These are phyloP conservation scores for Puccinia triticina DNA, from an alignment of 1,284 basidiomycete genomes.

Conservation along the genomic window DNA sequence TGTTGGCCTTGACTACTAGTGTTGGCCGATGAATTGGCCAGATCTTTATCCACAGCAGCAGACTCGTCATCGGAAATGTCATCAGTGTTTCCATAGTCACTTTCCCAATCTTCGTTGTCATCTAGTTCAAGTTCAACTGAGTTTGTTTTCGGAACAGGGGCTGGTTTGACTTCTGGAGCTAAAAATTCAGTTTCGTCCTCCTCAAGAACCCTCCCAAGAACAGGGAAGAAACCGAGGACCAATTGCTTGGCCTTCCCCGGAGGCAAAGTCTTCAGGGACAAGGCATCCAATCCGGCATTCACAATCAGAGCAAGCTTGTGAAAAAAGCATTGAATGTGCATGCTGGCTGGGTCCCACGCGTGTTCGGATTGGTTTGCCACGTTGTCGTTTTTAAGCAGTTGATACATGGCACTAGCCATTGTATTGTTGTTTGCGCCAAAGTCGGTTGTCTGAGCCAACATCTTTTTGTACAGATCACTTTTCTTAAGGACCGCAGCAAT, in stretches of 20 bases:
- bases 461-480: slow-evolving; percentile 8
- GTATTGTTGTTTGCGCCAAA: slow-evolving; percentile 16
- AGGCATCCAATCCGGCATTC: neutral
- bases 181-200: slow-evolving; percentile 9
- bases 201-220: neutral
- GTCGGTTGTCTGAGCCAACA: slow-evolving; percentile 20
- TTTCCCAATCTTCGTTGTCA: too few relatives aligned
- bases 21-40: neutral
- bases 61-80: neutral
- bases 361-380: neutral
- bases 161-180: neutral
- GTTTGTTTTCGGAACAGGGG: neutral
- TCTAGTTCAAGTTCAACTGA: neutral
- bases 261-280: slow-evolving; percentile 18
- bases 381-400: neutral
- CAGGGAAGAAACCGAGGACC: neutral
- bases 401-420: neutral
- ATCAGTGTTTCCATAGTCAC: neutral
- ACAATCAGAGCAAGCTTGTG: slow-evolving; percentile 35
- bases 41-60: neutral
- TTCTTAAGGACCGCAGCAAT: neutral
- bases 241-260: neutral
- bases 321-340: slow-evolving; percentile 36
- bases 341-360: neutral
- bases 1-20: too few relatives aligned